Conservation (phyloP, 2,329 filamentous ascomycete species). For the Atkinsonella hypoxylon region DNA sequence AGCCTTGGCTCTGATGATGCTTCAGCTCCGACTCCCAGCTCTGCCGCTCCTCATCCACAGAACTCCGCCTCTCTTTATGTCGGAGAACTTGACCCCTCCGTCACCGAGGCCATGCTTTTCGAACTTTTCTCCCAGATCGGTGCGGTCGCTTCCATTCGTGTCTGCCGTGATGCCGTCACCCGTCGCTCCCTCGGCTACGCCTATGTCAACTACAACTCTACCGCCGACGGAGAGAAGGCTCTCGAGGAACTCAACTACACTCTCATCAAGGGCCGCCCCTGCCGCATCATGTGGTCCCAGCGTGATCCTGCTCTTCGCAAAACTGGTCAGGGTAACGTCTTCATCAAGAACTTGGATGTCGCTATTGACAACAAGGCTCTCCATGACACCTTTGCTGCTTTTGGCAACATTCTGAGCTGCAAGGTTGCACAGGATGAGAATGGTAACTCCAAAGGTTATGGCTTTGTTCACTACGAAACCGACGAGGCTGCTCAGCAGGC, state of each 20-base stretch:
- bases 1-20: conserved; percentile 40
- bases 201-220: conserved; percentile 99
- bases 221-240: conserved; percentile 89
- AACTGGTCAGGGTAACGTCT: conserved; percentile 98
- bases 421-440: conserved; percentile 98
- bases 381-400: conserved; percentile 97
- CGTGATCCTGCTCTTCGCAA: conserved; percentile 97
- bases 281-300: conserved; percentile 99
- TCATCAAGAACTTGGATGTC: conserved; percentile 99
- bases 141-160: conserved; percentile 96
- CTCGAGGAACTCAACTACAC: conserved; percentile 99
- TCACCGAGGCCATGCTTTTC: conserved; percentile 99
- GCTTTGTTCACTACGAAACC: conserved; percentile 99
- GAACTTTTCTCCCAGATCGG: conserved; percentile 99
- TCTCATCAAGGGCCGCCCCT: conserved; percentile 94
- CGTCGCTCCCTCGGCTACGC: conserved; percentile 97
- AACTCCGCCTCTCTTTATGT: conserved; percentile 98
- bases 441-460: conserved; percentile 95
- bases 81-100: conserved; percentile 91
- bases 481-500: conserved; percentile 92
- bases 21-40: conserved; percentile 58
- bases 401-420: conserved; percentile 98
- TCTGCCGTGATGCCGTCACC: conserved; percentile 97
- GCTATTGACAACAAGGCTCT: conserved; percentile 99
- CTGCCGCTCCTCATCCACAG: conserved; percentile 66